These are phyloP conservation scores for Huntiella moniliformis DNA, from an alignment of 2,329 filamentous ascomycete species.

Conservation along the genomic window DNA sequence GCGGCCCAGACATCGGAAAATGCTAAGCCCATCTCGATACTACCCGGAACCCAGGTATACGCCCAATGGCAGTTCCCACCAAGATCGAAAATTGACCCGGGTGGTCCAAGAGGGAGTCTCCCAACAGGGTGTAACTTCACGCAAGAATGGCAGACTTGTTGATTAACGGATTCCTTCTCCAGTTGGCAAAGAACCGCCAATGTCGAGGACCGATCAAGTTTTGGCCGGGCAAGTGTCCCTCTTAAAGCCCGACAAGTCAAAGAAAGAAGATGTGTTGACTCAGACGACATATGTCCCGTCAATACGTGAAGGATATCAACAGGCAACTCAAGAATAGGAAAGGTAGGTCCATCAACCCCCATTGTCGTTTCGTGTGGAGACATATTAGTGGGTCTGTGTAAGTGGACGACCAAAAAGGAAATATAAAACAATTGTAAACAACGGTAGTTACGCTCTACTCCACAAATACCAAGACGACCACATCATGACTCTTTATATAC, in stretches of 20 bases:
- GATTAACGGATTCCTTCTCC: background rate
- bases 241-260: conserved; percentile 5
- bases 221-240: background rate
- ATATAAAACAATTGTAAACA: too few relatives aligned
- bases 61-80: conserved; percentile 8
- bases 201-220: background rate
- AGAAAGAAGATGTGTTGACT: background rate
- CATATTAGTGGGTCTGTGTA: background rate
- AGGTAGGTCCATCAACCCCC: background rate
- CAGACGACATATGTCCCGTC: background rate
- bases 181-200: conserved; percentile 3
- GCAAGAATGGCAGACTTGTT: conserved; percentile 6
- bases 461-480: too few relatives aligned
- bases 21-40: background rate
- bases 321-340: conserved; percentile 7
- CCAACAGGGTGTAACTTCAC: conserved; percentile 3
- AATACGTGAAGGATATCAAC: conserved; percentile 7
- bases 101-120: background rate
- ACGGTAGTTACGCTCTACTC: too few relatives aligned
- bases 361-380: background rate
- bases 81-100: conserved; percentile 6
- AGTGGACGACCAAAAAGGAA: background rate
- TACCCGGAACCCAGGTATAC: conserved; percentile 6
- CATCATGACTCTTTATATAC: too few relatives aligned
- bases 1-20: conserved; percentile 9